Percentiles rank a stretch among this genome's conserved stretches.
These are phyloP conservation scores for Trametes versicolor DNA, from an alignment of 1,284 basidiomycete genomes.

Conservation along the genomic window DNA sequence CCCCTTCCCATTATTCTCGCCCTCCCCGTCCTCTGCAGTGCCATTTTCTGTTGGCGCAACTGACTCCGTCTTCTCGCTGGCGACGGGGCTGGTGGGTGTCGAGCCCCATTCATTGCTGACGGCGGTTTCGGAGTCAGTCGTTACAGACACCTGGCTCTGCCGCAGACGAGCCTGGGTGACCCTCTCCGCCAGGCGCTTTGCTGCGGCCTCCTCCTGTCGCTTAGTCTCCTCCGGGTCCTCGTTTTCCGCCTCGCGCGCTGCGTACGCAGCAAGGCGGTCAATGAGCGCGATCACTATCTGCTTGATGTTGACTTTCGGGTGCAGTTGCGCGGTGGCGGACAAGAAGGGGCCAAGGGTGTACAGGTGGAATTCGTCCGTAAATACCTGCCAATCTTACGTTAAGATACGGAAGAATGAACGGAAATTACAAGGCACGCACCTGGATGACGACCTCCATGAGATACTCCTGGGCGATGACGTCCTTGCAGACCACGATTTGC, in stretches of 20 bases:
- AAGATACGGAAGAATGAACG: not conserved
- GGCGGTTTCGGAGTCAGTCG: conserved; percentile 32
- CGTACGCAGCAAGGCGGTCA: conserved; percentile 93
- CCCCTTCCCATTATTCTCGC: conserved; percentile 57
- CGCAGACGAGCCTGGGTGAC: conserved; percentile 79
- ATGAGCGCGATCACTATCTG: conserved; percentile 95
- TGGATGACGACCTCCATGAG: conserved; percentile 99
- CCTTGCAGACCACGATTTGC: conserved; percentile 96
- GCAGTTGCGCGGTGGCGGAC: conserved; percentile 91
- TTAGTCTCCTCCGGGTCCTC: conserved; percentile 94
- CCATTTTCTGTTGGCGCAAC: conserved; percentile 36
- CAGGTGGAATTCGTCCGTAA: conserved; percentile 96
- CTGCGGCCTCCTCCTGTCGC: conserved; percentile 90
- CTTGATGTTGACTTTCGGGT: conserved; percentile 97
- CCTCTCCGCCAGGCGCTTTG: conserved; percentile 84
- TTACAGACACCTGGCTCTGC: conserved; percentile 44
- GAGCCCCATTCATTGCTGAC: conserved; percentile 45
- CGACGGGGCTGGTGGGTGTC: conserved; percentile 41
- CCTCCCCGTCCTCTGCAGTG: conserved; percentile 43
- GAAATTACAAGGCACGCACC: conserved; percentile 53
- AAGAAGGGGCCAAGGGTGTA: conserved; percentile 93
- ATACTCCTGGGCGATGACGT: conserved; percentile 97
- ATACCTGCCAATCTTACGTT: conserved; percentile 67
- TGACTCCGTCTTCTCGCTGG: conserved; percentile 32
- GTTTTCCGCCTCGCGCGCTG: conserved; percentile 92